Base-by-base conservation (phyloP, 177 flowering plant species). In the Tripterygium wilfordii region DNA sequence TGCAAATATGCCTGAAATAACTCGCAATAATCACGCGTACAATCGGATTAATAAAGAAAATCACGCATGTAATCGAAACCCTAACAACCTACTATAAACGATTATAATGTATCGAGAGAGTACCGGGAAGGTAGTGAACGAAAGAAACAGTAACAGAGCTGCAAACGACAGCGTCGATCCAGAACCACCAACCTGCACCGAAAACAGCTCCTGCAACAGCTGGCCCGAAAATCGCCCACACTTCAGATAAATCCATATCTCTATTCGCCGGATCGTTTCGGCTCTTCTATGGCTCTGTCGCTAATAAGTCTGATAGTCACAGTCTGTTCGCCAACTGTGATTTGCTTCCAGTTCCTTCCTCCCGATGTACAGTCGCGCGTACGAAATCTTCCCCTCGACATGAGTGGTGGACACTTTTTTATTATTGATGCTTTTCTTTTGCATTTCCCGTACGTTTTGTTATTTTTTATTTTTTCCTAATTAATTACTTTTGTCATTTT, bases 131-230 rank as follows among this genome's bases (percentile, higher is more conserved):
- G 57, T 91, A 91, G 60, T 88, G 96, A 38, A 91, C 58, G 69
- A 91, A 88, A 46, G 96, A 72, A 62, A 91, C 78, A 29, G 56
- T 67, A 54, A 79, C 90, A 48, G 89, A 66, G 64, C 98, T 91
- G 64, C 98, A 91, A 33, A 91, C 96, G 43, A 91, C 96, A 66
- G 96, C 98, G 61, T 91, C 98, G 39, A 88, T 74, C 98, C 98
- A 91, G 63, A 91, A 83, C 98, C 98, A 91, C 96, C 98, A 91
- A 3, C 98, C 98, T 10, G 96, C 72, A 12, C 92, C 96, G 61
- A 91, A 88, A 0, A 88, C 86, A 2, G 92, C 91, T 8, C 97
- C 97, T 3, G 97, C 66, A 13, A 90, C 32, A 12, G 88, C 97
- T 2, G 97, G 97, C 3, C 96, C 97, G 65, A 87, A 80, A 25